Evolutionary conservation across 208 protist species (phyloP), one percentile per base, ranked within the genome.

Genomic region (Phytomonas serpens): DNA sequence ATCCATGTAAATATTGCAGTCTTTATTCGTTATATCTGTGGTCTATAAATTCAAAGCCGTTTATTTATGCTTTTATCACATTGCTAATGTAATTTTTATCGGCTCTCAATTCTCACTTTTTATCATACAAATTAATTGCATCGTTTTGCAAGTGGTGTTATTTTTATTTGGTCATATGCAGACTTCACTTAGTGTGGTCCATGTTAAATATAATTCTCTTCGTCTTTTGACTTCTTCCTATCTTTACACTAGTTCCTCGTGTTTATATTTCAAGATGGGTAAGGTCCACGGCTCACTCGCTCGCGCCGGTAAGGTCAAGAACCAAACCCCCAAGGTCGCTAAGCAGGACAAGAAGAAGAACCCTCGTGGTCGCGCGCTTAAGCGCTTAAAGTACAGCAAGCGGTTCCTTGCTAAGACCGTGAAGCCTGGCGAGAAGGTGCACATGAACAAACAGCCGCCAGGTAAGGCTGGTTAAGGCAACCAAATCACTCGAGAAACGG

Each of bases 201-300:
- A 19, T 19, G 16, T 47, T 47, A 47, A 23, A 23, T 23, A 23
- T 47, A 47, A 10, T 47, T 36, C 6, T 47, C 2, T 47, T 47
- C 40, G 16, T 3, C 40, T 47, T 1, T 19, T 23, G 14, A 11
- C 16, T 47, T 19, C 40, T 11, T 47, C 40, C 14, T 47, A 3
- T 11, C 16, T 23, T 51, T 19, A 51, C 34, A 70, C 23, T 62
- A 29, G 31, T 62, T 63, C 13, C 14, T 64, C 31, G 9, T 32
- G n/a, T 69, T 40, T 27, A 52, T 27, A 52, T 72, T 57, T 76
- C 70, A 88, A 77, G 67, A 97, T 97, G 92, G 98, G 97, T 80
- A 99, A 99, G 88, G 97, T 99, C 72, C 98, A 99, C 97, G 97
- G 98, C 77, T 98, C 96, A 74, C 92, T 99, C 71, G 94, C 97